These are phyloP conservation scores for Agrocybe praecox DNA, from an alignment of 768 basidiomycete species.

Conservation along the genomic window DNA sequence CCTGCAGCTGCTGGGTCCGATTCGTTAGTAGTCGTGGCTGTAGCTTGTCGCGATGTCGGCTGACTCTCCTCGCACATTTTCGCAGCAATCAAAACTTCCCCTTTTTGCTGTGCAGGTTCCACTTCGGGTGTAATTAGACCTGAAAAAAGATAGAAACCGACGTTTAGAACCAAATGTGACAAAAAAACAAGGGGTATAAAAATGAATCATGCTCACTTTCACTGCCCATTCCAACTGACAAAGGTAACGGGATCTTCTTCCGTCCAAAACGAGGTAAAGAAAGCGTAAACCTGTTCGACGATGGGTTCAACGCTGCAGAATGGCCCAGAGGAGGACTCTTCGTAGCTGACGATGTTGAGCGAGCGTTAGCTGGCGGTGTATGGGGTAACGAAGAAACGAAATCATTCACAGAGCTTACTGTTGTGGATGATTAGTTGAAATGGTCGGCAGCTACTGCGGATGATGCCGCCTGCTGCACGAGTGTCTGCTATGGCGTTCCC, in stretches of 20 bases:
- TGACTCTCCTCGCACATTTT: no score
- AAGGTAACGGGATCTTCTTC: neutral
- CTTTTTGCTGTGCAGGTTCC: no score
- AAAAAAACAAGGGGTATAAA: no score
- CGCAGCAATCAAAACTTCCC: no score
- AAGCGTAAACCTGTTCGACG: neutral
- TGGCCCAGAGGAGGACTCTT: neutral
- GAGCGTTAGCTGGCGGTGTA: constrained; percentile 8
- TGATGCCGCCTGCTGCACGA: neutral
- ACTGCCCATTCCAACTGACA: neutral
- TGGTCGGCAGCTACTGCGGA: neutral
- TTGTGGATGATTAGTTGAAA: neutral
- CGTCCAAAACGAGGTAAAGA: neutral
- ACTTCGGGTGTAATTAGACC: no score
- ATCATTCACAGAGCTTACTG: constrained; percentile 13
- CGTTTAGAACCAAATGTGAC: no score
- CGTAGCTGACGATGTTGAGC: neutral
- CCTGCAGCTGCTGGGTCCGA: no score
- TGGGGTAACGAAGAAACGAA: constrained; percentile 15
- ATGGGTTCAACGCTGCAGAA: neutral
- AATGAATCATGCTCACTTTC: neutral
- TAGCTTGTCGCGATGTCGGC: no score
- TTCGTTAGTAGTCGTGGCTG: no score
- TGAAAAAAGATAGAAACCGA: no score
- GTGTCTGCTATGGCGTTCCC: no score